A percentile compares a stretch with the other conserved stretches of the same genome.
phyloP scores from a whole-genome alignment of 75 land plant species.

The Pinus albicaulis region DNA sequence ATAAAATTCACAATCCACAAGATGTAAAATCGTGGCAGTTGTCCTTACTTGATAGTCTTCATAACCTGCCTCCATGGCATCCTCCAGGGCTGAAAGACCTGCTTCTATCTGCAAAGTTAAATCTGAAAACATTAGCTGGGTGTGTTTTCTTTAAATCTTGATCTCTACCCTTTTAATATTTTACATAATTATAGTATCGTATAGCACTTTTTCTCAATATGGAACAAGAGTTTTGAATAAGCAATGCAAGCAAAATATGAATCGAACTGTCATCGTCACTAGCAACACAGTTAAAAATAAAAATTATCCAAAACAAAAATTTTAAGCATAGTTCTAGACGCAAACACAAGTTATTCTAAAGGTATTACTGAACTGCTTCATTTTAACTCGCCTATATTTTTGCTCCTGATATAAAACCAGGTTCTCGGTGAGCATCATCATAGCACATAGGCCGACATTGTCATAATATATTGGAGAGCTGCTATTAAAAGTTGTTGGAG shows the following conservation, averaged over 20 bases:
- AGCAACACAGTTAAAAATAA: not conserved
- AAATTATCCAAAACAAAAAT: not conserved
- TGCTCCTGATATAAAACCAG: not conserved
- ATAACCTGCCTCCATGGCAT: conserved; percentile 84
- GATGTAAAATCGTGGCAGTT: not conserved
- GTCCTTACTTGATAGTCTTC: conserved; percentile 87
- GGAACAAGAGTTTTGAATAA: not conserved
- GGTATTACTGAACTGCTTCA: not conserved
- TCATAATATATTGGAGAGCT: too few species aligned
- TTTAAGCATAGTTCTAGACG: not conserved
- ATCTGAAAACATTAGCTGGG: not conserved
- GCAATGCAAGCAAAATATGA: conserved; percentile 9
- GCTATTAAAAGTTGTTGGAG: too few species aligned
- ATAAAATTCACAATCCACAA: not conserved
- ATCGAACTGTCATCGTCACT: not conserved
- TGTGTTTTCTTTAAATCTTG: not conserved
- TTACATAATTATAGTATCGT: not conserved
- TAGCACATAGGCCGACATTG: too few species aligned
- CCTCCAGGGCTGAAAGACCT: conserved; percentile 90
- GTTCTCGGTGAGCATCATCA: not conserved
- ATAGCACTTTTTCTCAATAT: conserved; percentile 5
- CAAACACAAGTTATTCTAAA: not conserved
- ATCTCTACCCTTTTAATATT: not conserved
- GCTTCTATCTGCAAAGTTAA: conserved; percentile 68
- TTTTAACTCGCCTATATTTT: not conserved